Evolutionary conservation across 768 basidiomycete genomes (phyloP).

Genomic region (Dacryopinax primogenitus): DNA sequence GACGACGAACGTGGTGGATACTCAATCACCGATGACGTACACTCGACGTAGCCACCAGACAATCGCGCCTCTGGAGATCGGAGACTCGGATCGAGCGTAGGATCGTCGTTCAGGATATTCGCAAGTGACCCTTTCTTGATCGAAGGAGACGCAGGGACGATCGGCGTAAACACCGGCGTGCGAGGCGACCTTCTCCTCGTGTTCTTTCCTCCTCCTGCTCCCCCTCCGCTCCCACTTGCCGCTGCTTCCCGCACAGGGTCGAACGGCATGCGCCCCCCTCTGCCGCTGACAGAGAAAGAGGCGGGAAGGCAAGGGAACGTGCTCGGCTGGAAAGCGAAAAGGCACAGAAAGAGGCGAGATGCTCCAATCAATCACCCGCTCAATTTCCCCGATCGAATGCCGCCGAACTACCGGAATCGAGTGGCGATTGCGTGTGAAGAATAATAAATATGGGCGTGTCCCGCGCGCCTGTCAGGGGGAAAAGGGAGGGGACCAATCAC

Average conservation of each 20-base stretch:
- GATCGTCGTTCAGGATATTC: constrained; percentile 2
- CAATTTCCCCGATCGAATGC: too few relatives aligned
- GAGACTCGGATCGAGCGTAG: background rate
- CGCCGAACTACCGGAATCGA: too few relatives aligned
- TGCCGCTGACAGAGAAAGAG: background rate
- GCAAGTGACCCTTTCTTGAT: background rate
- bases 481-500: too few relatives aligned
- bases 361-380: too few relatives aligned
- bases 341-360: too few relatives aligned
- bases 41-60: background rate
- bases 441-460: too few relatives aligned
- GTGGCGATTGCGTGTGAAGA: too few relatives aligned
- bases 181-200: background rate
- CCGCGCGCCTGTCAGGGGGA: too few relatives aligned
- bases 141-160: constrained; percentile 10
- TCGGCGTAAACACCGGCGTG: constrained; percentile 1
- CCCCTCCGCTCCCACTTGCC: background rate
- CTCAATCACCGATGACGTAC: background rate
- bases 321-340: too few relatives aligned
- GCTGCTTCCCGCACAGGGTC: background rate
- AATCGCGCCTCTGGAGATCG: background rate
- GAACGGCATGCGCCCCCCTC: constrained; percentile 5
- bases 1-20: background rate
- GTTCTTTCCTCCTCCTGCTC: background rate
- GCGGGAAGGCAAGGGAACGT: too few relatives aligned